Evolutionary conservation across 257 asterid genomes (phyloP).

Genomic region (Nicotiana paniculata): DNA sequence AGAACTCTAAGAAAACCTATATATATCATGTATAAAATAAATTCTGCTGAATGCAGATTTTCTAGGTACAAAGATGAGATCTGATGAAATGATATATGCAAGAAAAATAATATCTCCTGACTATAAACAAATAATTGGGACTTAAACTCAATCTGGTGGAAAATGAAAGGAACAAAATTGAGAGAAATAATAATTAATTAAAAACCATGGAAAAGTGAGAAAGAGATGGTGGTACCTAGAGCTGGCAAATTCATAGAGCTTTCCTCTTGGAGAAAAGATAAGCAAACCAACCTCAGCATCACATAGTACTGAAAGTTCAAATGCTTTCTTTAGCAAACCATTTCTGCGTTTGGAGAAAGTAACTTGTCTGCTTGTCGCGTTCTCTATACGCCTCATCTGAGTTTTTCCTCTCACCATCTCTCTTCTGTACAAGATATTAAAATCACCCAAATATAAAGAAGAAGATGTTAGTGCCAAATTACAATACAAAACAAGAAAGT

Average conservation of each 20-base stretch:
- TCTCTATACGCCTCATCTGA: constrained; percentile 89
- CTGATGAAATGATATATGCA: neutral
- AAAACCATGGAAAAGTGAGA: neutral
- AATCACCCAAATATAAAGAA: neutral
- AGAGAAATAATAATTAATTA: neutral
- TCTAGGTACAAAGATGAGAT: constrained; percentile 1
- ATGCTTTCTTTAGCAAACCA: constrained; percentile 76
- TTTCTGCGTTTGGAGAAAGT: constrained; percentile 88
- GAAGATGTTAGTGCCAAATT: neutral
- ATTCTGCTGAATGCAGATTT: neutral
- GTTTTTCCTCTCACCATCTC: constrained; percentile 89
- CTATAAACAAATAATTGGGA: neutral
- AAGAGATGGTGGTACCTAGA: constrained; percentile 40
- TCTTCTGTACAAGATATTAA: neutral
- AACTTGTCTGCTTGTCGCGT: constrained; percentile 85
- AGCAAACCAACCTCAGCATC: constrained; percentile 81
- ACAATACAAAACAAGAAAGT: neutral
- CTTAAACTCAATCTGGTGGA: neutral
- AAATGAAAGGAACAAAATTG: neutral
- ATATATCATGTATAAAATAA: neutral
- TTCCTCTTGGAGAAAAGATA: constrained; percentile 77
- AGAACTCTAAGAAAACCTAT: neutral
- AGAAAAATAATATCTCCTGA: neutral
- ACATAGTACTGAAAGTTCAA: constrained; percentile 78
- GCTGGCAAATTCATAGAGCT: constrained; percentile 67